A percentile compares a stretch with the other conserved stretches of the same genome.
These are phyloP conservation scores for Kalanchoe fedtschenkoi DNA, from an alignment of 164 flowering plant species.

Conservation along the genomic window DNA sequence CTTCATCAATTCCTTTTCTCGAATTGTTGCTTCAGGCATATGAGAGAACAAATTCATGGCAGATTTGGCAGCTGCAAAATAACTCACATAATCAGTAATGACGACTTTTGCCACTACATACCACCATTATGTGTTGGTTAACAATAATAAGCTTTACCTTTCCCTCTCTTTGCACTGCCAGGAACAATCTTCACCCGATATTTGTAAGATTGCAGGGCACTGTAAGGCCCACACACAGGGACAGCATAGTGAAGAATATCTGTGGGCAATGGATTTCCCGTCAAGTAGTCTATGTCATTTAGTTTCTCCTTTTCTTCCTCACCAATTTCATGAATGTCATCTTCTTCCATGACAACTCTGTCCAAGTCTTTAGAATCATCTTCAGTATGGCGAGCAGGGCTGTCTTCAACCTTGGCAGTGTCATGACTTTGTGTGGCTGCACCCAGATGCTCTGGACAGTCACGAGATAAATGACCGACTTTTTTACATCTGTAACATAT, in stretches of 20 bases:
- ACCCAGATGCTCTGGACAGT: slow-evolving; percentile 61
- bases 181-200: slow-evolving; percentile 85
- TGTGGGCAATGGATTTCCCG: slow-evolving; percentile 73
- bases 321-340: slow-evolving; percentile 81
- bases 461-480: slow-evolving; percentile 74
- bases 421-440: slow-evolving; percentile 15
- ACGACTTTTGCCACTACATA: neutral
- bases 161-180: slow-evolving; percentile 85
- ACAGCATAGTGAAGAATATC: slow-evolving; percentile 88
- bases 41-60: slow-evolving; percentile 85
- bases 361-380: slow-evolving; percentile 31
- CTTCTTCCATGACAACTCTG: slow-evolving; percentile 67
- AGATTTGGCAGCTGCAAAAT: slow-evolving; percentile 72
- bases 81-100: neutral
- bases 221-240: slow-evolving; percentile 96
- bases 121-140: too few relatives aligned
- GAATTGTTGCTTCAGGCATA: slow-evolving; percentile 60
- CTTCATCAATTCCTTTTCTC: slow-evolving; percentile 95
- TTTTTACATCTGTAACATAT: slow-evolving; percentile 89
- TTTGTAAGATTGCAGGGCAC: slow-evolving; percentile 73
- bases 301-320: slow-evolving; percentile 83
- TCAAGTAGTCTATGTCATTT: slow-evolving; percentile 81
- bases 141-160: too few relatives aligned
- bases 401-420: slow-evolving; percentile 18
- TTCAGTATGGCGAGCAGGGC: slow-evolving; percentile 10